phyloP scores from a whole-genome alignment of 768 basidiomycete genomes.

The Podaxis sp. region DNA sequence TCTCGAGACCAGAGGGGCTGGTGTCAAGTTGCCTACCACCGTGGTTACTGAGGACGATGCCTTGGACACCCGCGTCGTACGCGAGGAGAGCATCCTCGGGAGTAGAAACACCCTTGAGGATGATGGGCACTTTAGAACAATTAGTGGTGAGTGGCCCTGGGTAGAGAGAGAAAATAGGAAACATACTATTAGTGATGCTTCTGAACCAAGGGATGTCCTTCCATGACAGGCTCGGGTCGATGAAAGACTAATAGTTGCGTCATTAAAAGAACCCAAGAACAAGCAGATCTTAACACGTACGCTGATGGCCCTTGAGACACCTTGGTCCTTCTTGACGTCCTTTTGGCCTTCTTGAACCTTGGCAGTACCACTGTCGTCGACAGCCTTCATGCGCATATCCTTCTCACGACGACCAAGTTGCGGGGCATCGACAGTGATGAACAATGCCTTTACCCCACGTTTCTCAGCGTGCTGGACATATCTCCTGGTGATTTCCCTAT shows the following conservation, averaged over 20 bases:
- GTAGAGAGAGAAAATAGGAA: slow-evolving; percentile 38
- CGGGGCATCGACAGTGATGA: slow-evolving; percentile 98
- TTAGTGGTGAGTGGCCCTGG: background rate
- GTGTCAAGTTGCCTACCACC: slow-evolving; percentile 79
- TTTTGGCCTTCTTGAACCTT: slow-evolving; percentile 50
- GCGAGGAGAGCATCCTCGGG: slow-evolving; percentile 78
- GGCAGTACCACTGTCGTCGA: slow-evolving; percentile 68
- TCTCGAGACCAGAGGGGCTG: slow-evolving; percentile 84
- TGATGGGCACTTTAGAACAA: slow-evolving; percentile 68
- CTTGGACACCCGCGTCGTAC: slow-evolving; percentile 71
- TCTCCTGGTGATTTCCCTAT: slow-evolving; percentile 80
- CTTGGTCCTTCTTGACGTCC: slow-evolving; percentile 79
- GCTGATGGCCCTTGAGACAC: slow-evolving; percentile 91
- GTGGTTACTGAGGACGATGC: slow-evolving; percentile 84
- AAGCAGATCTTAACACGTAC: slow-evolving; percentile 35
- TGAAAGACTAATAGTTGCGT: slow-evolving; percentile 68
- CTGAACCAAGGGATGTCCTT: slow-evolving; percentile 81
- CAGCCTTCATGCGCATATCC: slow-evolving; percentile 98
- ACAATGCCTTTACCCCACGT: slow-evolving; percentile 91
- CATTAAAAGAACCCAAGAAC: background rate
- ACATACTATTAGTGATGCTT: slow-evolving; percentile 65
- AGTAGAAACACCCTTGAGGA: slow-evolving; percentile 78
- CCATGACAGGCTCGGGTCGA: slow-evolving; percentile 91
- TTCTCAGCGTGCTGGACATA: slow-evolving; percentile 89
- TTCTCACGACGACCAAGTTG: slow-evolving; percentile 94